A percentile compares a stretch with the other conserved stretches of the same genome.
These are phyloP conservation scores for Hymenotorrendiella dingleyae DNA, from an alignment of 2,329 filamentous ascomycete species.

Conservation along the genomic window DNA sequence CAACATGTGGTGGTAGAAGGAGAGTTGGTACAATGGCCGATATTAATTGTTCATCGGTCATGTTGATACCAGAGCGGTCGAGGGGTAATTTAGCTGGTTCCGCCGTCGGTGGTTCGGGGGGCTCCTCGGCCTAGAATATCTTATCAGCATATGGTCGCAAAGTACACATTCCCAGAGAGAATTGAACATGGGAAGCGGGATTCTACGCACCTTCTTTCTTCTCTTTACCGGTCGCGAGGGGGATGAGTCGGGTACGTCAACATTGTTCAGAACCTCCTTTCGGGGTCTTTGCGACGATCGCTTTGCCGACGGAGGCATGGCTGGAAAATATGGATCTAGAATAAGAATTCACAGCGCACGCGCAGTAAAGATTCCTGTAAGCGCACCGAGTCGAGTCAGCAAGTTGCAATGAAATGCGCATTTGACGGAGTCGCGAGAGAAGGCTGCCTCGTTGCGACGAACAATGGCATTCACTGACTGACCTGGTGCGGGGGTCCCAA, in stretches of 20 bases:
- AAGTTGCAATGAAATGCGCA: neutral
- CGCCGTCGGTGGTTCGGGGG: slow-evolving; percentile 11
- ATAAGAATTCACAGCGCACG: slow-evolving; percentile 5
- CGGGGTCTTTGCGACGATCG: slow-evolving; percentile 32
- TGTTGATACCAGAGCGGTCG: slow-evolving; percentile 31
- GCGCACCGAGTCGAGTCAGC: neutral
- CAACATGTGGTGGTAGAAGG: slow-evolving; percentile 33
- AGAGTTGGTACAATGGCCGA: slow-evolving; percentile 23
- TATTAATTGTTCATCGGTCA: slow-evolving; percentile 44
- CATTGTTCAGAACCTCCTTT: slow-evolving; percentile 29
- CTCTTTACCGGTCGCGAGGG: slow-evolving; percentile 58
- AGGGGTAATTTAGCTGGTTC: slow-evolving; percentile 34
- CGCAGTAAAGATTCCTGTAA: neutral
- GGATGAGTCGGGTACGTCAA: slow-evolving; percentile 39
- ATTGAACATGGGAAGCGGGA: neutral
- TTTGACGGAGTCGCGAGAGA: neutral
- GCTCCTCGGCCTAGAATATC: slow-evolving; percentile 35
- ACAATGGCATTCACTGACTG: slow-evolving; percentile 14
- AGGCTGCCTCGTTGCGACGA: slow-evolving; percentile 15
- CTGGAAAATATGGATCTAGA: slow-evolving; percentile 5
- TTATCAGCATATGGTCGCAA: too few relatives aligned
- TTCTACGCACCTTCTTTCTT: slow-evolving; percentile 48
- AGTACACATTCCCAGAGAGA: slow-evolving; percentile 2
- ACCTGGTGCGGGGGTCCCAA: neutral
- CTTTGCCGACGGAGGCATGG: slow-evolving; percentile 37